Evolutionary conservation across 345 rosid species (phyloP), one percentile per base, ranked within the genome.

Genomic region (Viola odorata): DNA sequence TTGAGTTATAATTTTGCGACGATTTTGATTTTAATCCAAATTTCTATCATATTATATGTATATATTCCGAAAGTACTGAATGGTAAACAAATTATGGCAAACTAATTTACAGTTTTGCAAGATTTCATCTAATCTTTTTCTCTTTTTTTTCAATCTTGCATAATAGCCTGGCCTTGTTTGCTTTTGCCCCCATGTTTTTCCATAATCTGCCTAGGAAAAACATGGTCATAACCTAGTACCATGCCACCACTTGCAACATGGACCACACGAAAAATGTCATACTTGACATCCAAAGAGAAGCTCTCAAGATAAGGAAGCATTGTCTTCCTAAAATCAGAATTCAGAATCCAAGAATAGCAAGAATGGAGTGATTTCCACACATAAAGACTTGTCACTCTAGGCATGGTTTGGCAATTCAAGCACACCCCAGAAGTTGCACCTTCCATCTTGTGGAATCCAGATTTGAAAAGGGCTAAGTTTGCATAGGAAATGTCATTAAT

Each of bases 341-440:
- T 70, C 3, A 84, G 72, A 55, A 81, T 72, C 80, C 83, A 81
- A 0, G 86, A 74, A 47, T 84, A 84, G 38, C 86, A 84, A 8
- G 16, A 37, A 0, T 70, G 77, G 1, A 84, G 77, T 0, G 84
- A 77, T 57, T 70, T 77, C 86, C 89, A 84, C 3, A 80, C 75
- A 9, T 37, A 37, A 8, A 84, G 17, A 17, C 66, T 58, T 6
- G 77, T 78, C 13, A 84, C 78, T 66, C 57, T 73, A 0, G 80
- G 77, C 42, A 0, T 17, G 70, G 37, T 63, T 0, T 57, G 74
- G 64, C 74, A 67, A 12, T 61, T 74, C 70, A 82, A 38, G 73
- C 89, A 84, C 8, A 80, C 86, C 7, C 84, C 83, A 0, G 86
- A 57, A 13, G n/a, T 40, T 0, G 82, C 74, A 0, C 89, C 89